These are phyloP conservation scores for Zizania latifolia DNA, from an alignment of 176 grass and related monocot species.

Conservation along the genomic window DNA sequence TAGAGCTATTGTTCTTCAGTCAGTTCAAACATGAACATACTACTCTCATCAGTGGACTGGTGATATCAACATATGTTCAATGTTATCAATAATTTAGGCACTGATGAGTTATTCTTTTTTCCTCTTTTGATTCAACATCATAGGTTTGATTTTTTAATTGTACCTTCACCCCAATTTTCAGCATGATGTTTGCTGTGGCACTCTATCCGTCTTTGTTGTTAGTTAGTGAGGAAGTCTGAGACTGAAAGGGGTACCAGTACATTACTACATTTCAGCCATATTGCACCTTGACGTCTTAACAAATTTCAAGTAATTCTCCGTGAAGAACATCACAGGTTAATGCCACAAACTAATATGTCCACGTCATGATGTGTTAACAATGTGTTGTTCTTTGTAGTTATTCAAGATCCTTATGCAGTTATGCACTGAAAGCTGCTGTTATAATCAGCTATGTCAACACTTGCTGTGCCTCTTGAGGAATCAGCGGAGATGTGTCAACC, in stretches of 20 bases:
- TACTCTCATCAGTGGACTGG: neutral
- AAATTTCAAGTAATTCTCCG: neutral
- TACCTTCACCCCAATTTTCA: neutral
- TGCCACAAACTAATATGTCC: neutral
- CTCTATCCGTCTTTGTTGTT: neutral
- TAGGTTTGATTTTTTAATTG: neutral
- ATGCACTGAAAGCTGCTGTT: constrained; percentile 30
- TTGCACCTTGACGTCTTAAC: neutral
- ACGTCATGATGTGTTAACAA: constrained; percentile 11
- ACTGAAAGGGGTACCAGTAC: neutral
- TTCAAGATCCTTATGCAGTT: neutral
- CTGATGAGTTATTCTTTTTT: neutral
- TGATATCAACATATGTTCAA: too few relatives aligned
- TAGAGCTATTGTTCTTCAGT: neutral
- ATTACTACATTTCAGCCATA: neutral
- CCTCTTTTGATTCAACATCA: neutral
- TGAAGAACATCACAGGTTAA: constrained; percentile 8
- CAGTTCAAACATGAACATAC: neutral
- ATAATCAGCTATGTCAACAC: constrained; percentile 36
- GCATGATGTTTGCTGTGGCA: too few relatives aligned
- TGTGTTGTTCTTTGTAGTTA: neutral
- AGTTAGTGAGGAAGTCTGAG: neutral
- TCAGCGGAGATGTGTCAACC: constrained; percentile 40
- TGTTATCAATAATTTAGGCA: neutral
- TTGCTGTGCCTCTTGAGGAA: constrained; percentile 42